Conservation (phyloP, 805 yeast species). For the Candida palmyrensis region DNA sequence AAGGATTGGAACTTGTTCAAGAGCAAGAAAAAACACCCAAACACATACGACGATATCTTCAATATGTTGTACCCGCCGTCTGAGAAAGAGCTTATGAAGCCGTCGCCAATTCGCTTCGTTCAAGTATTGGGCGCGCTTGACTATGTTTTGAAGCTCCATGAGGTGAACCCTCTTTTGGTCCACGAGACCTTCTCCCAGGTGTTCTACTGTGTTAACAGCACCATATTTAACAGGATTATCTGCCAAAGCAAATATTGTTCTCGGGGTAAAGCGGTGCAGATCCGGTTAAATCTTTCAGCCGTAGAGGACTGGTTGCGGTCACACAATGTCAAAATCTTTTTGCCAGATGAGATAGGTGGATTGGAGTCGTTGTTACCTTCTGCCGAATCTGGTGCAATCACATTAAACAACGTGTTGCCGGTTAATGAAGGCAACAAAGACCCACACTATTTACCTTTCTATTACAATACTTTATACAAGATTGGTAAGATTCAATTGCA, state of each 20-base stretch:
- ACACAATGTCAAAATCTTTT: slow-evolving; percentile 45
- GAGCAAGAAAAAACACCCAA: slow-evolving; percentile 36
- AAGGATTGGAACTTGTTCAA: slow-evolving; percentile 56
- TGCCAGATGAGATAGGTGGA: slow-evolving; percentile 29
- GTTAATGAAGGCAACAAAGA: slow-evolving; percentile 14
- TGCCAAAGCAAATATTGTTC: slow-evolving; percentile 66
- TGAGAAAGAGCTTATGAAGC: slow-evolving; percentile 70
- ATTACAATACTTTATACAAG: slow-evolving; percentile 58
- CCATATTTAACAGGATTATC: slow-evolving; percentile 68
- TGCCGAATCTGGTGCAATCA: slow-evolving; percentile 19
- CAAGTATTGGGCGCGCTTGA: slow-evolving; percentile 86
- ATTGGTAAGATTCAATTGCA: slow-evolving; percentile 64
- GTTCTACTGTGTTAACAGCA: slow-evolving; percentile 69
- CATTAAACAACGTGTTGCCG: slow-evolving; percentile 17
- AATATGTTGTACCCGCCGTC: slow-evolving; percentile 83
- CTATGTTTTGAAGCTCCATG: slow-evolving; percentile 77
- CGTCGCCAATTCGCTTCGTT: slow-evolving; percentile 81
- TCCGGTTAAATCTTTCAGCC: slow-evolving; percentile 77
- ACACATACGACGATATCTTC: slow-evolving; percentile 67
- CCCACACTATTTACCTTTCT: slow-evolving; percentile 50
- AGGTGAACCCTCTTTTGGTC: slow-evolving; percentile 71
- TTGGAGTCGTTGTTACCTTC: slow-evolving; percentile 16
- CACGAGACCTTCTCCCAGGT: slow-evolving; percentile 76
- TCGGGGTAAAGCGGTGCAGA: slow-evolving; percentile 83
- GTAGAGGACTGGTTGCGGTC: slow-evolving; percentile 91